These are phyloP conservation scores for Kwoniella mangroviensis DNA, from an alignment of 768 basidiomycete species.

Conservation along the genomic window DNA sequence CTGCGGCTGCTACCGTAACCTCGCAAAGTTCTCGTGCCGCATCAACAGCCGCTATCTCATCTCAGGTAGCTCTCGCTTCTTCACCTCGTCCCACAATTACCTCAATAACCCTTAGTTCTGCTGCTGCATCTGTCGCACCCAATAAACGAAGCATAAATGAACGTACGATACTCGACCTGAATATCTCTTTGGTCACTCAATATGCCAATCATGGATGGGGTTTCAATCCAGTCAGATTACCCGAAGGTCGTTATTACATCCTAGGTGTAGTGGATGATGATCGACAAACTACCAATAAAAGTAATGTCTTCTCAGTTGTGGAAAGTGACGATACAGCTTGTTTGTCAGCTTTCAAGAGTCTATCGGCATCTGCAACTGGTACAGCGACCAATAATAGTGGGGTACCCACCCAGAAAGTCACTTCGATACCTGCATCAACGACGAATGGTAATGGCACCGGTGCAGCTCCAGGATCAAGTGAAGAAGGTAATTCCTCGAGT, in stretches of 20 bases:
- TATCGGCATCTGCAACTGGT: conserved; percentile 13
- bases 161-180: conserved; percentile 27
- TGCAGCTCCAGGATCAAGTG: not conserved
- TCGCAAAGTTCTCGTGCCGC: not conserved
- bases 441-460: not conserved
- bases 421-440: not conserved
- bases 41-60: conserved; percentile 1
- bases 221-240: conserved; percentile 30
- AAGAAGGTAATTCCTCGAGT: not conserved
- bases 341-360: conserved; percentile 24
- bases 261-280: conserved; percentile 23
- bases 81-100: conserved; percentile 13
- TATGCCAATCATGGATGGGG: conserved; percentile 27
- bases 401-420: conserved; percentile 1
- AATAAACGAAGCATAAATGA: not conserved
- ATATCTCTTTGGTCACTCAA: conserved; percentile 30
- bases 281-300: conserved; percentile 7
- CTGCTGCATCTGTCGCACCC: not conserved
- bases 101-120: conserved; percentile 1
- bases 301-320: conserved; percentile 30
- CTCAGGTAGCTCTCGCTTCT: conserved; percentile 2
- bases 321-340: conserved; percentile 31
- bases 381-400: not conserved
- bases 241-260: conserved; percentile 34
- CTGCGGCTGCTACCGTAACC: not conserved